These are phyloP conservation scores for Russula sp. DNA, from an alignment of 768 basidiomycete species.

Conservation along the genomic window DNA sequence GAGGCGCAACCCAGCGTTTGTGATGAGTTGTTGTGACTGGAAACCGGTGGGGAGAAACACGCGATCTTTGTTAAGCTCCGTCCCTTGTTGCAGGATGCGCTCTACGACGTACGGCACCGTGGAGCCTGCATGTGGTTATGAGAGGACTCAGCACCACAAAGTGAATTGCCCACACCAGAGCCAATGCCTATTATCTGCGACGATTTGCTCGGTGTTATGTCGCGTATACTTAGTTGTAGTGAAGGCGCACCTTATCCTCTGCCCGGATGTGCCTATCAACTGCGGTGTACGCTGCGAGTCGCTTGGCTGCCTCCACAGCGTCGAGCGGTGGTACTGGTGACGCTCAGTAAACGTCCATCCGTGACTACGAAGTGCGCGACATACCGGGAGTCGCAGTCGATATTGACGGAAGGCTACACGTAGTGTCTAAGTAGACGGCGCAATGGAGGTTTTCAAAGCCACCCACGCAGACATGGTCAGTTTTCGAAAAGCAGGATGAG, in stretches of 20 bases:
- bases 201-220: not conserved
- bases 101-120: constrained; percentile 98
- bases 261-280: constrained; percentile 84
- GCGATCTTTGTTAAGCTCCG: constrained; percentile 64
- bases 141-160: not conserved
- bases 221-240: not conserved
- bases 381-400: not conserved
- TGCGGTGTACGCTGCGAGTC: constrained; percentile 87
- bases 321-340: constrained; percentile 28
- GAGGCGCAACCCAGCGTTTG: constrained; percentile 63
- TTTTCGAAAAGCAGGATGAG: not conserved
- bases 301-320: constrained; percentile 74
- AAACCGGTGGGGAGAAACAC: constrained; percentile 95
- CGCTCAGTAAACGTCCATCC: not conserved
- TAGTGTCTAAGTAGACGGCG: not conserved
- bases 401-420: not conserved
- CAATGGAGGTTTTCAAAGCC: not conserved
- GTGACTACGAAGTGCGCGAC: not conserved
- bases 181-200: constrained; percentile 81
- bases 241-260: constrained; percentile 64
- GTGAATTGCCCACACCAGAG: constrained; percentile 44
- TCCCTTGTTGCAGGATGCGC: constrained; percentile 79
- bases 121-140: constrained; percentile 45
- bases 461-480: constrained; percentile 11
- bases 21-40: constrained; percentile 93